These are phyloP conservation scores for Claviceps sp. DNA, from an alignment of 2,329 filamentous ascomycete genomes.

Conservation along the genomic window DNA sequence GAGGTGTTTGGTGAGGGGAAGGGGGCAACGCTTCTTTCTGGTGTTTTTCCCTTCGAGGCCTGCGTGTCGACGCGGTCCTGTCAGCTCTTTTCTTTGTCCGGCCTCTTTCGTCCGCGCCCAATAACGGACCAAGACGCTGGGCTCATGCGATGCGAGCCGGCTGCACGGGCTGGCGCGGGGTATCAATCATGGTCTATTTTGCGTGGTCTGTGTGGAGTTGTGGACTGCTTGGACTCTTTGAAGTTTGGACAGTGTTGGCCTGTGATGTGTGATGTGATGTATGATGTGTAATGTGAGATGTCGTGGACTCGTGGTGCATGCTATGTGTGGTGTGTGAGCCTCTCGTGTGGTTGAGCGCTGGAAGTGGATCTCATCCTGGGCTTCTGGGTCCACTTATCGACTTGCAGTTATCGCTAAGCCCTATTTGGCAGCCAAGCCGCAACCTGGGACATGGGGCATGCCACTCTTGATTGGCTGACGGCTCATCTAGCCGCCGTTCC, in stretches of 20 bases:
- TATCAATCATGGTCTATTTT: background rate
- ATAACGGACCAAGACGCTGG: background rate
- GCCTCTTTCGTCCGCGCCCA: background rate
- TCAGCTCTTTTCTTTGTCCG: background rate
- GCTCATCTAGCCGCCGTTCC: background rate
- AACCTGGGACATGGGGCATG: background rate
- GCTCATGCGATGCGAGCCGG: background rate
- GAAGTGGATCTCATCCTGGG: background rate
- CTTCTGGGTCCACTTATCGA: background rate
- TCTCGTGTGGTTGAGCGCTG: background rate
- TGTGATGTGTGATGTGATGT: background rate
- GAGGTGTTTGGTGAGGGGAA: slow-evolving; percentile 1
- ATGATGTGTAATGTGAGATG: background rate
- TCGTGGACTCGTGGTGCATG: background rate
- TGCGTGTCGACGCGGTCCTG: background rate
- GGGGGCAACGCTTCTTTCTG: background rate
- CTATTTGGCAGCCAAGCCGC: slow-evolving; percentile 18
- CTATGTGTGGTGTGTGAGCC: background rate
- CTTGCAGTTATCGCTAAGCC: slow-evolving; percentile 13
- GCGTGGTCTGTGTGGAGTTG: background rate
- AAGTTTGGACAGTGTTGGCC: too few relatives aligned
- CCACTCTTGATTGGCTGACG: background rate
- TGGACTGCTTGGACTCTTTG: too few relatives aligned
- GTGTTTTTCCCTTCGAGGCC: background rate
- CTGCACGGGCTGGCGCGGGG: background rate